A percentile compares a stretch with the other conserved stretches of the same genome.
Evolutionary conservation across 2,329 filamentous ascomycete genomes (phyloP).

Genomic region (Dothistroma pini): DNA sequence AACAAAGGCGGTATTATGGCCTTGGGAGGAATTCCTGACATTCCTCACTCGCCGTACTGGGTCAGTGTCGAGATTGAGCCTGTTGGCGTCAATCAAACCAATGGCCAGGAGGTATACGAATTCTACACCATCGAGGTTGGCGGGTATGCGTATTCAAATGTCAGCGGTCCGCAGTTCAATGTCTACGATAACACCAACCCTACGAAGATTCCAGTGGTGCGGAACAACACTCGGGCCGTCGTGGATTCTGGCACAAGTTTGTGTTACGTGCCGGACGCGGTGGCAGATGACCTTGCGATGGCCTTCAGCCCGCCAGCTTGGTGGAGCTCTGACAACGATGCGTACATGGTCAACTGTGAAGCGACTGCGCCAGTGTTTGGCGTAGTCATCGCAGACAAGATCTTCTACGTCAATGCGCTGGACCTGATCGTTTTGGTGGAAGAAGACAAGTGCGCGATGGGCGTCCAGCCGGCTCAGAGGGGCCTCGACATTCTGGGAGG

Average conservation of each 20-base stretch:
- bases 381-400: constrained; percentile 39
- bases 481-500: constrained; percentile 44
- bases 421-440: constrained; percentile 30
- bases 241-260: constrained; percentile 46
- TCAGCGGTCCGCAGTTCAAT: constrained; percentile 26
- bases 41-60: constrained; percentile 36
- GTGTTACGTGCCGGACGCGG: constrained; percentile 39
- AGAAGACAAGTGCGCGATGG: constrained; percentile 33
- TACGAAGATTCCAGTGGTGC: constrained; percentile 16
- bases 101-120: constrained; percentile 32
- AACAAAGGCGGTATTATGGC: constrained; percentile 44
- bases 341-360: constrained; percentile 43
- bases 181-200: constrained; percentile 20
- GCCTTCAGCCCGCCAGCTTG: constrained; percentile 43
- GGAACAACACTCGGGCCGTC: constrained; percentile 39
- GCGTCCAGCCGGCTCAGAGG: constrained; percentile 32
- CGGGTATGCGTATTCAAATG: constrained; percentile 30
- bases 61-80: constrained; percentile 36
- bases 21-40: constrained; percentile 49
- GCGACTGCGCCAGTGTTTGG: constrained; percentile 42
- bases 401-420: constrained; percentile 31
- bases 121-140: constrained; percentile 40
- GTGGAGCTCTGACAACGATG: constrained; percentile 29
- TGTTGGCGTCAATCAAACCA: constrained; percentile 25
- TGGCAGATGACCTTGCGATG: constrained; percentile 39